These are phyloP conservation scores for Raphanus raphanistrum DNA, from an alignment of 345 rosid species.

Conservation along the genomic window DNA sequence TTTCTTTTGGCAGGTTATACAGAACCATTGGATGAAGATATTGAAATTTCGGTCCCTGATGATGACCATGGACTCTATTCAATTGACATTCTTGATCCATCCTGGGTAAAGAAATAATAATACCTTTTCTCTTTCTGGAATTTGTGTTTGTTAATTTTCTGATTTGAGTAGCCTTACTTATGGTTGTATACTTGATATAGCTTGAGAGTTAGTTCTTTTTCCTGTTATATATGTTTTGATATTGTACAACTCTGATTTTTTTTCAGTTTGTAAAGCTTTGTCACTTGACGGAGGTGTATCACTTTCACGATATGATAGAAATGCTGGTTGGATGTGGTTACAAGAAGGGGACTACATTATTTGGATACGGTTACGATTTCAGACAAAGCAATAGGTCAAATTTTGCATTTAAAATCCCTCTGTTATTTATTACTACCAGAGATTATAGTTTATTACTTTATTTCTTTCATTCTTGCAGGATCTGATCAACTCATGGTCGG, in stretches of 20 bases:
- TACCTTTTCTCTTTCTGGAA: no score
- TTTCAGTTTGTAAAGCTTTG: slow-evolving; percentile 65
- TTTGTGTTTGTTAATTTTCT: no score
- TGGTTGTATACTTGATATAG: background rate
- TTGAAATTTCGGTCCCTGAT: slow-evolving; percentile 75
- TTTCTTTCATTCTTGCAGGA: slow-evolving; percentile 47
- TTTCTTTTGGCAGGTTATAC: slow-evolving; percentile 60
- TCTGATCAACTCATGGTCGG: slow-evolving; percentile 61
- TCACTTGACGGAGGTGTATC: slow-evolving; percentile 67
- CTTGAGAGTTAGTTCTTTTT: background rate
- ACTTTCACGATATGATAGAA: slow-evolving; percentile 89
- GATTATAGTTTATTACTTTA: background rate
- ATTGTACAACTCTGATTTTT: background rate
- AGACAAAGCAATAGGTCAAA: slow-evolving; percentile 82
- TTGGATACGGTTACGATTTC: slow-evolving; percentile 90
- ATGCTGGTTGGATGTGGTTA: slow-evolving; percentile 75
- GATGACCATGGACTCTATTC: slow-evolving; percentile 86
- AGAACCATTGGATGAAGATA: slow-evolving; percentile 57
- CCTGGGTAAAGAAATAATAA: slow-evolving; percentile 46
- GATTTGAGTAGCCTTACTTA: background rate
- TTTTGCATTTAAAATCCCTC: background rate
- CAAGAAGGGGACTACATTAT: slow-evolving; percentile 77
- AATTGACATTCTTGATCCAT: slow-evolving; percentile 82
- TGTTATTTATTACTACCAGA: background rate
- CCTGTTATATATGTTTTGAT: slow-evolving; percentile 11